Evolutionary conservation across 495 filamentous ascomycete genomes (phyloP).

Genomic region (Parachaetomium inaequale): DNA sequence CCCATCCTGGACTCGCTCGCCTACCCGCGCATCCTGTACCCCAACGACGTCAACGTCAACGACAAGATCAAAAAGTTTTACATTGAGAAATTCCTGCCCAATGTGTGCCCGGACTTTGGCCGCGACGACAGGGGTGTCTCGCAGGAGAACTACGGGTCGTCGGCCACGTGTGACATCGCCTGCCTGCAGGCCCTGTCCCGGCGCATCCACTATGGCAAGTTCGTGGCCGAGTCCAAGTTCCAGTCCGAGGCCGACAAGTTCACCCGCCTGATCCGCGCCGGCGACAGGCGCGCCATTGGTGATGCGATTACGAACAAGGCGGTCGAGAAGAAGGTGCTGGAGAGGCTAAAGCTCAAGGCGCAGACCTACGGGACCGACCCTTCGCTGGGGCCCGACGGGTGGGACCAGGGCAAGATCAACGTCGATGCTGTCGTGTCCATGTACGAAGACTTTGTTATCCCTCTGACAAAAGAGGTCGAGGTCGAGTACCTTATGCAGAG

Average conservation of each 20-base stretch:
- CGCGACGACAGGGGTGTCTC: slow-evolving; percentile 76
- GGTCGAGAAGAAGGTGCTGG: slow-evolving; percentile 90
- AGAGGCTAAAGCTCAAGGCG: slow-evolving; percentile 83
- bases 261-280: slow-evolving; percentile 71
- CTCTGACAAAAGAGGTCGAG: slow-evolving; percentile 94
- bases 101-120: slow-evolving; percentile 66
- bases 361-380: slow-evolving; percentile 95
- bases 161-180: slow-evolving; percentile 85
- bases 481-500: slow-evolving; percentile 97
- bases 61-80: slow-evolving; percentile 80
- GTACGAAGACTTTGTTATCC: slow-evolving; percentile 96
- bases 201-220: slow-evolving; percentile 96
- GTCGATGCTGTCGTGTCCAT: slow-evolving; percentile 88
- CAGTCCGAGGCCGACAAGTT: slow-evolving; percentile 74
- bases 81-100: slow-evolving; percentile 75
- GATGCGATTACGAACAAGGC: slow-evolving; percentile 83
- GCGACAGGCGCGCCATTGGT: slow-evolving; percentile 75
- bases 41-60: slow-evolving; percentile 91
- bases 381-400: slow-evolving; percentile 29
- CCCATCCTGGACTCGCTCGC: slow-evolving; percentile 83
- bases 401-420: slow-evolving; percentile 67
- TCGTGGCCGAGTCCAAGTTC: slow-evolving; percentile 98
- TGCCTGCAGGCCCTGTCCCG: slow-evolving; percentile 89
- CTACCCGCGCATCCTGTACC: slow-evolving; percentile 89
- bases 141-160: slow-evolving; percentile 92